These are phyloP conservation scores for Candolleomyces efflorescens DNA, from an alignment of 768 basidiomycete species.

Conservation along the genomic window DNA sequence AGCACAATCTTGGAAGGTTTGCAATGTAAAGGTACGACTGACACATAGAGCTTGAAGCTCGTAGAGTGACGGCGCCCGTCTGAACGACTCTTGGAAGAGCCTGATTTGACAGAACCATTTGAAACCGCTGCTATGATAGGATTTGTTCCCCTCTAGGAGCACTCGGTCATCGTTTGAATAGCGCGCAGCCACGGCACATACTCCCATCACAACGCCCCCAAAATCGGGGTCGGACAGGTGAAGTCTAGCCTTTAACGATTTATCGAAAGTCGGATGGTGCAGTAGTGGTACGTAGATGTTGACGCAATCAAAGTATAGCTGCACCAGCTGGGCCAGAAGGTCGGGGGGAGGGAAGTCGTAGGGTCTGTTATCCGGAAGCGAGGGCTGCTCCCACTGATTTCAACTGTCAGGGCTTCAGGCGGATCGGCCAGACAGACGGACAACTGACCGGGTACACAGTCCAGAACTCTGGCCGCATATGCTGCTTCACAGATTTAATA, in stretches of 20 bases:
- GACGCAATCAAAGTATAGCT: constrained; percentile 47
- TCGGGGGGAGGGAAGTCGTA: constrained; percentile 36
- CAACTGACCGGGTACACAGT: neutral
- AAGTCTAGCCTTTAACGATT: constrained; percentile 32
- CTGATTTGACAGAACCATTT: constrained; percentile 51
- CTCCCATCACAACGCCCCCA: constrained; percentile 44
- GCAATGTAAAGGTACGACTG: constrained; percentile 9
- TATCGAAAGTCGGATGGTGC: constrained; percentile 54
- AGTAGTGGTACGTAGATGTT: constrained; percentile 50
- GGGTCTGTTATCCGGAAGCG: constrained; percentile 11
- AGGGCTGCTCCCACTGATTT: constrained; percentile 22
- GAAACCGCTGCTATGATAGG: constrained; percentile 43
- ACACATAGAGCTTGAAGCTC: constrained; percentile 60
- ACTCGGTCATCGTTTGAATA: constrained; percentile 42
- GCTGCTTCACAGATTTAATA: too few species aligned
- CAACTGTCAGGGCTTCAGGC: neutral
- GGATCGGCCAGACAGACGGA: neutral
- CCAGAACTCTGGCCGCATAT: constrained; percentile 8
- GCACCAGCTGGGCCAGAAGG: constrained; percentile 41
- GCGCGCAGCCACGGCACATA: constrained; percentile 52
- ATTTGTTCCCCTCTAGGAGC: constrained; percentile 21
- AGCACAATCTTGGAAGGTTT: too few species aligned
- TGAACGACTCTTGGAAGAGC: constrained; percentile 47
- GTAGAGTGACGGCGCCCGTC: constrained; percentile 51
- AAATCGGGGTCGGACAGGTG: constrained; percentile 44